A percentile compares a stretch with the other conserved stretches of the same genome.
phyloP scores from a whole-genome alignment of 768 basidiomycete species.

The Dentipellis fragilis region DNA sequence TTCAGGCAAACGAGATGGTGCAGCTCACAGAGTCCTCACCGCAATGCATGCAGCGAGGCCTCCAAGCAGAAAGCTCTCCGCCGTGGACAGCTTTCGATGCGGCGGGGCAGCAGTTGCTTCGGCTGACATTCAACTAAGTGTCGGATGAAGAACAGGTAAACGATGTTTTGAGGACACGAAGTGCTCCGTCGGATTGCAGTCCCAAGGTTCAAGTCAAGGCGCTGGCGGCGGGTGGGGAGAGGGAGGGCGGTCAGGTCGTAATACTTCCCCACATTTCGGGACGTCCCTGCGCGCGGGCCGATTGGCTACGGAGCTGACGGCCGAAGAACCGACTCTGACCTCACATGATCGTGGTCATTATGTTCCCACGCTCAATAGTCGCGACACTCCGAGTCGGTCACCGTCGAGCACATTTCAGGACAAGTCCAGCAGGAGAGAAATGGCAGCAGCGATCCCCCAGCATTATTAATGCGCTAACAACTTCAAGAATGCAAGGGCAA shows the following conservation, averaged over 20 bases:
- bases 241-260: no score
- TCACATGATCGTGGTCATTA: background rate
- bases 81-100: constrained; percentile 41
- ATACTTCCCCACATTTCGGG: no score
- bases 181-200: no score
- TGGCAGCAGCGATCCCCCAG: no score
- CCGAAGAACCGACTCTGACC: background rate
- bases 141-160: no score
- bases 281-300: no score
- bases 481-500: background rate
- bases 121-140: background rate
- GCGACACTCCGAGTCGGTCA: background rate
- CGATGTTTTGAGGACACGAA: no score
- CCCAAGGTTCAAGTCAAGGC: no score
- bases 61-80: constrained; percentile 82
- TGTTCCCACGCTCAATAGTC: background rate
- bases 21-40: constrained; percentile 32
- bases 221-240: no score
- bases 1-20: background rate
- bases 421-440: no score
- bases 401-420: background rate
- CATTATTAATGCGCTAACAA: no score
- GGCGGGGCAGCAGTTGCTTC: background rate
- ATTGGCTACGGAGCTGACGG: background rate
- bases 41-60: constrained; percentile 89